phyloP scores from a whole-genome alignment of 2,329 filamentous ascomycete genomes.

The Talaromyces verruculosus region DNA sequence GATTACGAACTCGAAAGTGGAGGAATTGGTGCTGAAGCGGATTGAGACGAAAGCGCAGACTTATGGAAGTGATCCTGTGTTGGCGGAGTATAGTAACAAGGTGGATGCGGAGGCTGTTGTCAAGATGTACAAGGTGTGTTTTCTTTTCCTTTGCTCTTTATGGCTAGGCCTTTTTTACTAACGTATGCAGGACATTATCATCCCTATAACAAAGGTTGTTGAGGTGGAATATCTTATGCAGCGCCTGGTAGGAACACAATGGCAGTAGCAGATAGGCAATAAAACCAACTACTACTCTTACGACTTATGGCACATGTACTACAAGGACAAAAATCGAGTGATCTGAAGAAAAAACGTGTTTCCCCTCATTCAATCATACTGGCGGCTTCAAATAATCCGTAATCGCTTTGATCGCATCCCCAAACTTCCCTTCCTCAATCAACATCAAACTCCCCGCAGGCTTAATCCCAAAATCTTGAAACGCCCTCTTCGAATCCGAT shows the following conservation, averaged over 20 bases:
- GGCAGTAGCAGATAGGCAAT: constrained; percentile 38
- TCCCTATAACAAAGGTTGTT: constrained; percentile 95
- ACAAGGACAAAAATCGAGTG: not conserved
- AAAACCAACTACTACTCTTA: not conserved
- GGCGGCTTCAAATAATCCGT: constrained; percentile 67
- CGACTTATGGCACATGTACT: not conserved
- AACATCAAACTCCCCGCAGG: constrained; percentile 81
- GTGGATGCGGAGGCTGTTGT: constrained; percentile 92
- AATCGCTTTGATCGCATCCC: constrained; percentile 71
- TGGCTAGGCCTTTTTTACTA: not conserved
- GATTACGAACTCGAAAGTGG: constrained; percentile 86
- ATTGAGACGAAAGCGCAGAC: constrained; percentile 85
- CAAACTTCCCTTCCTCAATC: constrained; percentile 77
- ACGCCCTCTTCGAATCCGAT: constrained; percentile 89
- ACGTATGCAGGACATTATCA: constrained; percentile 66
- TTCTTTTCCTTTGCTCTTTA: too few species aligned
- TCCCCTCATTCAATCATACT: constrained; percentile 28
- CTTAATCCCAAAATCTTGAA: constrained; percentile 88
- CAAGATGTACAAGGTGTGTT: constrained; percentile 69
- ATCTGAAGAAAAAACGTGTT: not conserved
- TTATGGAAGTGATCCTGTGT: constrained; percentile 85
- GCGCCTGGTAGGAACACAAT: constrained; percentile 62
- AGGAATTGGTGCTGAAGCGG: constrained; percentile 86
- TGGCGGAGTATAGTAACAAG: constrained; percentile 58
- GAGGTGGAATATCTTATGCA: constrained; percentile 99